Base-by-base conservation (phyloP, 331 rosid genomes). In the Acacia concinna region DNA sequence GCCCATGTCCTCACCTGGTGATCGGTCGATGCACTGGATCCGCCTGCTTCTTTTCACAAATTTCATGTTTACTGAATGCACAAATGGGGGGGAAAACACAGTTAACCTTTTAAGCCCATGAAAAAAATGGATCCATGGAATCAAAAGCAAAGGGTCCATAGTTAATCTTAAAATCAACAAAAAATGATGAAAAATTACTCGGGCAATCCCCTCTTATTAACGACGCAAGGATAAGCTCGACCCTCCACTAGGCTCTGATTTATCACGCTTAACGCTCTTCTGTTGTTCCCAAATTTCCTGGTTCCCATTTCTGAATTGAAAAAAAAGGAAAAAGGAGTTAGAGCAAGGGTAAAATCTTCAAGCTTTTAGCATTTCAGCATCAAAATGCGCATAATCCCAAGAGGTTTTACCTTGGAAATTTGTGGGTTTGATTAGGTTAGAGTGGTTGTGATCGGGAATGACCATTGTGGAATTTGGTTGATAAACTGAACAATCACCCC, bases 1-100 rank as follows among this genome's bases (percentile, higher is more conserved):
- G 41, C 10, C 67, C 23, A 46, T 62, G 66, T 70, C 54, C 89
- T 37, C 38, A 93, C 98, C 99, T 88, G n/a, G 98, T 93, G 80
- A 96, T 93, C 30, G 98, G 99, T 71, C 99, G 89, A 82, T 91
- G 97, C 8, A 78, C 90, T 69, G 90, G 97, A 90, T 91, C 97
- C 40, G 89, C 98, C 82, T 90, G 97, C 89, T 96, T 92, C 85
- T 96, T 96, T 68, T 89, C 93, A 81, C 77, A 86, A 65, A 86
- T 67, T 30, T 86, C 92, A 38, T 82, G 79, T 51, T 88, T 93
- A 56, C 97, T 96, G 87, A 37, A 20, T 41, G 17, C 51, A 46
- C 68, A 64, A 37, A 51, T 28, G 44, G 11, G 37, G 0, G 1
- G 1, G 20, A 18, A 8, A 18, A 71, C 66, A 37, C 6, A 68